A percentile compares a stretch with the other conserved stretches of the same genome.
These are phyloP conservation scores for Globisporangium okanoganense DNA, from an alignment of 352 stramenopile species.

Conservation along the genomic window DNA sequence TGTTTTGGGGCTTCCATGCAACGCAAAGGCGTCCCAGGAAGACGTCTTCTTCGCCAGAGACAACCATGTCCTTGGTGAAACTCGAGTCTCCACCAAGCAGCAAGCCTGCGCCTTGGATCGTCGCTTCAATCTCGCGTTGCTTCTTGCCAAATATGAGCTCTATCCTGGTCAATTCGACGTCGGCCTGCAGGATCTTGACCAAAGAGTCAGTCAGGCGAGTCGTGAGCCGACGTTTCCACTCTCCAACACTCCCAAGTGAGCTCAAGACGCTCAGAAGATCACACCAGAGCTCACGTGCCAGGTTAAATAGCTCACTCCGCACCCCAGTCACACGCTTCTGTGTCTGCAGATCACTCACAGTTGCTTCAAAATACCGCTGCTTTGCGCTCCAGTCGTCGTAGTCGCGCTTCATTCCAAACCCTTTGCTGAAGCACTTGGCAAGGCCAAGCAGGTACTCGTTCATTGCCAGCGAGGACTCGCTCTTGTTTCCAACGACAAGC, in stretches of 20 bases:
- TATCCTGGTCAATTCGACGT: not conserved
- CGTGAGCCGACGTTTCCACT: not conserved
- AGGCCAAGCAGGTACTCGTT: conserved; percentile 4
- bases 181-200: not conserved
- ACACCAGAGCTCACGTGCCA: not conserved
- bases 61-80: not conserved
- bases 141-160: not conserved
- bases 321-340: not conserved
- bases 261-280: not conserved
- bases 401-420: not conserved
- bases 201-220: not conserved
- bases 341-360: not conserved
- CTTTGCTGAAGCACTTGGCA: not conserved
- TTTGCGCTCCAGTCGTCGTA: not conserved
- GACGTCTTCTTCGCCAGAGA: not conserved
- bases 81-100: not conserved
- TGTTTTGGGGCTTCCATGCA: not conserved
- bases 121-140: not conserved
- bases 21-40: not conserved
- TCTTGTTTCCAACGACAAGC: not conserved
- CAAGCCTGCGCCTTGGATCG: not conserved
- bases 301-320: not conserved
- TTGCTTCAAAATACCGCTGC: not conserved
- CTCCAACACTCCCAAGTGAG: not conserved
- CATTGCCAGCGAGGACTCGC: too few species aligned